Evolutionary conservation across 352 stramenopile genomes (phyloP).

Genomic region (Pythium volutum): DNA sequence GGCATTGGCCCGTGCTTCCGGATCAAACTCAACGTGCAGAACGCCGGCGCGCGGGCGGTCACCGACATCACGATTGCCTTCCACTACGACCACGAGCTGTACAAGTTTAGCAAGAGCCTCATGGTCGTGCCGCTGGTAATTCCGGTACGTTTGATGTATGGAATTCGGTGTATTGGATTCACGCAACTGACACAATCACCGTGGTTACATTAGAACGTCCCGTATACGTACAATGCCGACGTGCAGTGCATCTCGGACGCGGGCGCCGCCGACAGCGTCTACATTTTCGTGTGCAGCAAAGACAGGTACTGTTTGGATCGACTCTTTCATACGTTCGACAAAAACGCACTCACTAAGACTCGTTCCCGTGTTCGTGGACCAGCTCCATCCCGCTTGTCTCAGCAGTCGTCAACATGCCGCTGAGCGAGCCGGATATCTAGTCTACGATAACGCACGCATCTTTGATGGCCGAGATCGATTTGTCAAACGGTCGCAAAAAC

Average conservation of each 20-base stretch:
- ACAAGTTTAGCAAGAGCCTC: conserved; percentile 63
- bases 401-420: conserved; percentile 78
- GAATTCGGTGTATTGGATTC: not conserved
- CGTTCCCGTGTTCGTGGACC: too few species aligned
- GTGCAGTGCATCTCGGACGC: conserved; percentile 70
- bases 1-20: conserved; percentile 78
- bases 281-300: conserved; percentile 81
- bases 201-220: conserved; percentile 44
- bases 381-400: conserved; percentile 81
- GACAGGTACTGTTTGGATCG: conserved; percentile 51
- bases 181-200: too few species aligned
- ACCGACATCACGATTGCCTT: conserved; percentile 66
- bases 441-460: too few species aligned
- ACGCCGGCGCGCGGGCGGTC: conserved; percentile 62
- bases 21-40: conserved; percentile 83
- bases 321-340: not conserved
- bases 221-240: conserved; percentile 66
- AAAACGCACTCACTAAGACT: too few species aligned
- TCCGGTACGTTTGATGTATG: conserved; percentile 37
- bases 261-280: conserved; percentile 68
- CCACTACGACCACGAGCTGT: conserved; percentile 78
- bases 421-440: conserved; percentile 71
- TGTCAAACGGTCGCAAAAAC: not conserved
- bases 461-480: not conserved
- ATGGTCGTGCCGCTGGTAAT: conserved; percentile 65